Base-by-base conservation (phyloP, 768 basidiomycete genomes). In the Pholiota molesta region DNA sequence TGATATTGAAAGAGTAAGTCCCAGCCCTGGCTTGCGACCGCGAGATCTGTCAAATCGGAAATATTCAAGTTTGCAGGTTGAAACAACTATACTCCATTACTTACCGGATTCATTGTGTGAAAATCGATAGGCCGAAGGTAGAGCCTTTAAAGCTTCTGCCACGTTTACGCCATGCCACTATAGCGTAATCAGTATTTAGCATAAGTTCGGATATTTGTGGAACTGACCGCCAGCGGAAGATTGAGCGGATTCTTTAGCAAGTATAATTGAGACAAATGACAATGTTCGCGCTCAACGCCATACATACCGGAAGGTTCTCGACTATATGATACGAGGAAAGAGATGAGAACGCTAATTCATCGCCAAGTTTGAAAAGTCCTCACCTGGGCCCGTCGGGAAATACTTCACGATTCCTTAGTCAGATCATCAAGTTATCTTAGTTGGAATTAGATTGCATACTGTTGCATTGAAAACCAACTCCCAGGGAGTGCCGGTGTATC, bases 121-220 rank as follows among this genome's bases (percentile, higher is more conserved):
- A 68, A 84, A 85, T 21, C 84, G 78, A 60, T 81, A 84, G 0
- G 82, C 81, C 6, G 83, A 77, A 16, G 83, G 82, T 5, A 83
- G 69, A 1, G 84, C 83, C 69, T 86, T 86, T 33, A 85, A 72
- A 2, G 83, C 83, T 67, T 85, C 84, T 4, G 83, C 83, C 77
- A 86, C 77, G 66, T 85, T 86, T 55, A 86, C 84, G 19, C 82
- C 84, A 64, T 85, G 84, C 84, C 83, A 86, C 73, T 83, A 47
- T 5, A 52, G 21, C 14, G 1, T 16, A 19, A 68, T 33, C 66
- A 45, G 6, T 1, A 49, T 10, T n/a, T 65, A 10, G 66, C 37
- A 44, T n/a, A 56, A n/a, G 10, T 47, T 23, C n/a, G 11, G 21
- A 35, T 16, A 35, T 21, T n/a, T 11, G 26, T 51, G 11, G 28